Percentiles rank a stretch among this genome's conserved stretches.
Conservation (phyloP, 2,329 filamentous ascomycete genomes). For the Venturia asperata region DNA sequence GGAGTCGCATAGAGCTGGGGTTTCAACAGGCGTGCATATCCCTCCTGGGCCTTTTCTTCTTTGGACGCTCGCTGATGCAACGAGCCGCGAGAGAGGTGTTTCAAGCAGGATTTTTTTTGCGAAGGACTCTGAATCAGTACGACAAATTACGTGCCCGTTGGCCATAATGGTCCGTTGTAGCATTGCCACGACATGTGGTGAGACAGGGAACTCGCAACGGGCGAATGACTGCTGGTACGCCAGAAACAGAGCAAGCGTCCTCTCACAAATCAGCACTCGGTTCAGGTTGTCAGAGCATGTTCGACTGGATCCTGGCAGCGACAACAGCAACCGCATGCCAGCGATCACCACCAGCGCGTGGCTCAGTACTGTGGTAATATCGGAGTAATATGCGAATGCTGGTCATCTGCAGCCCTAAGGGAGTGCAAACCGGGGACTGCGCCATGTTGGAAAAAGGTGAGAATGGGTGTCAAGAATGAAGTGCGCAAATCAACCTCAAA, state of each 20-base stretch:
- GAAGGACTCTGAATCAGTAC: not conserved
- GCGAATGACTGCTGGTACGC: not conserved
- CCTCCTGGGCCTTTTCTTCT: constrained; percentile 4
- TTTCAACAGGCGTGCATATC: constrained; percentile 8
- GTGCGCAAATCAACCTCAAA: constrained; percentile 10
- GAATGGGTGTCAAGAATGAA: not conserved
- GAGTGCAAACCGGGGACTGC: constrained; percentile 1
- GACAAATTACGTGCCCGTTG: constrained; percentile 1
- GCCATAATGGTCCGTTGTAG: not conserved
- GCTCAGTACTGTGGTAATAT: not conserved
- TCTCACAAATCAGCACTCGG: not conserved
- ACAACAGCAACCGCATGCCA: not conserved
- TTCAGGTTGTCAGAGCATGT: not conserved
- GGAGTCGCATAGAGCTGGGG: not conserved
- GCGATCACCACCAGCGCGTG: not conserved
- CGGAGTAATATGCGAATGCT: constrained; percentile 8
- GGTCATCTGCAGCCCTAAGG: not conserved
- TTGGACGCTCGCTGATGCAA: constrained; percentile 9
- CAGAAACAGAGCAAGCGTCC: not conserved
- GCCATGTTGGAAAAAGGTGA: not conserved
- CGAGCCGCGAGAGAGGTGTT: not conserved
- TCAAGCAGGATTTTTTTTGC: not conserved
- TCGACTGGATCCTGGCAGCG: constrained; percentile 3
- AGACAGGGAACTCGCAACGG: not conserved
- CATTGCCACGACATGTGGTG: constrained; percentile 8